Conservation (phyloP, 116 monocot species). For the Zostera marina region DNA sequence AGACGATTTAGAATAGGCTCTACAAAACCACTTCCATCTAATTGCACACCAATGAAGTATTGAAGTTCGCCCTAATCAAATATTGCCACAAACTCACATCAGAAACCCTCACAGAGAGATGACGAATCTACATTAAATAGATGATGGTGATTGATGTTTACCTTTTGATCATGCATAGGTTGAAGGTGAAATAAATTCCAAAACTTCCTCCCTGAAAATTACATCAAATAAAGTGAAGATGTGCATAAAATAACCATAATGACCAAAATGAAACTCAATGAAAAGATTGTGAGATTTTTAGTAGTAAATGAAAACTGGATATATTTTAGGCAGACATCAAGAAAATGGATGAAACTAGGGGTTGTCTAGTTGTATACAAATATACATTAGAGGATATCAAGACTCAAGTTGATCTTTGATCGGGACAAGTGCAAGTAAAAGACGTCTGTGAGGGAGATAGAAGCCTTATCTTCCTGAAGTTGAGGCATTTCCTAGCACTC, state of each 20-base stretch:
- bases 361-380: too few species aligned
- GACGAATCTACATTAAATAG: neutral
- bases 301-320: too few species aligned
- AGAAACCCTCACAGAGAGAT: neutral
- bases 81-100: neutral
- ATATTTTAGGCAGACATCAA: too few species aligned
- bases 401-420: too few species aligned
- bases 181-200: conserved; percentile 99
- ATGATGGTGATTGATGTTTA: conserved; percentile 7
- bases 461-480: too few species aligned
- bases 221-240: neutral
- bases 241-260: neutral
- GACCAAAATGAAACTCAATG: too few species aligned
- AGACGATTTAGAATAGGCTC: conserved; percentile 84
- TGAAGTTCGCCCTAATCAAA: conserved; percentile 76
- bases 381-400: too few species aligned
- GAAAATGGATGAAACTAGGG: too few species aligned
- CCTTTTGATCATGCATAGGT: conserved; percentile 96
- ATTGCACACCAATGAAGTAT: conserved; percentile 99
- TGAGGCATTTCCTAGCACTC: too few species aligned
- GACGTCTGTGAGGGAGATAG: too few species aligned
- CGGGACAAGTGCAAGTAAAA: too few species aligned
- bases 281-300: too few species aligned
- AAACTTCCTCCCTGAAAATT: conserved; percentile 82
- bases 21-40: conserved; percentile 91